Conservation (phyloP, 345 rosid genomes). For the Camelina laxa region DNA sequence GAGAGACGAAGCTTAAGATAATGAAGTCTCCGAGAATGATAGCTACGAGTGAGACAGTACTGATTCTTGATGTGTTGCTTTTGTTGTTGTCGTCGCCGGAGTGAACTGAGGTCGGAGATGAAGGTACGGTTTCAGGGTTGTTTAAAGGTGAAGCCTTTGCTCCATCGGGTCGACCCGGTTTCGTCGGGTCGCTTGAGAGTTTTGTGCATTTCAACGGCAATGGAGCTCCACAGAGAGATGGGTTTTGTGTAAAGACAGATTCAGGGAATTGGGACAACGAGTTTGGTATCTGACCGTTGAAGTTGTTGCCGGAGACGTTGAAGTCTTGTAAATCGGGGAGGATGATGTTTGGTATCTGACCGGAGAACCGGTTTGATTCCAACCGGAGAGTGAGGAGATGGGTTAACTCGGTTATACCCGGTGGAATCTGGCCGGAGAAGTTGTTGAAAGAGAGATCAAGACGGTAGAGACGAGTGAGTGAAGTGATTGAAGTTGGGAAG, state of each 20-base stretch:
- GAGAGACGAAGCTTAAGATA: constrained; percentile 66
- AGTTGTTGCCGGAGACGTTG: constrained; percentile 68
- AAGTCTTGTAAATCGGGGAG: constrained; percentile 74
- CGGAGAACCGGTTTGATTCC: constrained; percentile 65
- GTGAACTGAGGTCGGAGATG: constrained; percentile 70
- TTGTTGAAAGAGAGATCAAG: constrained; percentile 84
- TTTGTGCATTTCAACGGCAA: constrained; percentile 51
- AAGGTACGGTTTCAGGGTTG: constrained; percentile 57
- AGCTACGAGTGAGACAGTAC: constrained; percentile 65
- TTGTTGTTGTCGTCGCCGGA: constrained; percentile 1
- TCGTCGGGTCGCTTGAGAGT: constrained; percentile 50
- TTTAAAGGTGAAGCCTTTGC: constrained; percentile 63
- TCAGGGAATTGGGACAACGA: constrained; percentile 62
- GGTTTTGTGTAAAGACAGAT: constrained; percentile 62
- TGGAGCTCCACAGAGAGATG: constrained; percentile 77
- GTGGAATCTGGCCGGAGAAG: constrained; percentile 73
- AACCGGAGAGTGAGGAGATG: constrained; percentile 82
- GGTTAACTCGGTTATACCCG: constrained; percentile 52
- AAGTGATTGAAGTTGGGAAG: constrained; percentile 58
- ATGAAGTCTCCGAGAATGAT: constrained; percentile 71
- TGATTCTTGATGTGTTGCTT: constrained; percentile 46
- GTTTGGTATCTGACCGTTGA: constrained; percentile 73
- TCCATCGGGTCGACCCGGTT: constrained; percentile 65
- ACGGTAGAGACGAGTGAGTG: constrained; percentile 68
- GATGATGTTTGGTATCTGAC: constrained; percentile 51